Evolutionary conservation across 2,329 filamentous ascomycete species (phyloP).

Genomic region (Didymella pinodella): DNA sequence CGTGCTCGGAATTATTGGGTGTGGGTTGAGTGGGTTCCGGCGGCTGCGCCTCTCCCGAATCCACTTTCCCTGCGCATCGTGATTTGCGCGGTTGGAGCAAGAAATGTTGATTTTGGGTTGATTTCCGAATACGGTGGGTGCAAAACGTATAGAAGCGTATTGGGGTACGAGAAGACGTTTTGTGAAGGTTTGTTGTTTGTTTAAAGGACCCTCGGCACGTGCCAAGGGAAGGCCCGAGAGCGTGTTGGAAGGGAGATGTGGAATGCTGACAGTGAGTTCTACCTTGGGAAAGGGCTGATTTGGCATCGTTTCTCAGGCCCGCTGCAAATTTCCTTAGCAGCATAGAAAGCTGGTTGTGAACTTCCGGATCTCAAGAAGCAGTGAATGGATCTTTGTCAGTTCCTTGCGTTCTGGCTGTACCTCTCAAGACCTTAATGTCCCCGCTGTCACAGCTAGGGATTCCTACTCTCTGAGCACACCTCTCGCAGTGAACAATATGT

Average conservation of each 20-base stretch:
- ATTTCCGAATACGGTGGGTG: too few relatives aligned
- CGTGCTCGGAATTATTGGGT: constrained; percentile 1
- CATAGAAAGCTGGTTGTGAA: too few relatives aligned
- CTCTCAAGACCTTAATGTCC: too few relatives aligned
- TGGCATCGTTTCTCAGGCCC: neutral
- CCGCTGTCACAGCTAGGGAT: too few relatives aligned
- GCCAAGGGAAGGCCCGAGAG: neutral
- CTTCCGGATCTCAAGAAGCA: too few relatives aligned
- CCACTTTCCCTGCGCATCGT: neutral
- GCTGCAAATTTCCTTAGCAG: too few relatives aligned
- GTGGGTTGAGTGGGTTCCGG: neutral
- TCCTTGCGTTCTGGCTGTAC: neutral
- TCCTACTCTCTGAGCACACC: too few relatives aligned
- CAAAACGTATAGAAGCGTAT: neutral
- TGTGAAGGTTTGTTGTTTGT: neutral
- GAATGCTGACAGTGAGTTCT: constrained; percentile 1
- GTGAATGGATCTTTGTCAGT: neutral
- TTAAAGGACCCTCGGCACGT: neutral
- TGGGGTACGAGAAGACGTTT: neutral
- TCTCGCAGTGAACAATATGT: too few relatives aligned
- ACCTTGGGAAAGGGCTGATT: neutral
- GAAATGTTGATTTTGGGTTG: too few relatives aligned
- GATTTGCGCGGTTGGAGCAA: neutral
- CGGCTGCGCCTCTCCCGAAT: neutral
- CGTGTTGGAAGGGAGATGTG: neutral